Evolutionary conservation across 805 yeast genomes (phyloP).

Genomic region (Teunomyces barrocoloradensis): DNA sequence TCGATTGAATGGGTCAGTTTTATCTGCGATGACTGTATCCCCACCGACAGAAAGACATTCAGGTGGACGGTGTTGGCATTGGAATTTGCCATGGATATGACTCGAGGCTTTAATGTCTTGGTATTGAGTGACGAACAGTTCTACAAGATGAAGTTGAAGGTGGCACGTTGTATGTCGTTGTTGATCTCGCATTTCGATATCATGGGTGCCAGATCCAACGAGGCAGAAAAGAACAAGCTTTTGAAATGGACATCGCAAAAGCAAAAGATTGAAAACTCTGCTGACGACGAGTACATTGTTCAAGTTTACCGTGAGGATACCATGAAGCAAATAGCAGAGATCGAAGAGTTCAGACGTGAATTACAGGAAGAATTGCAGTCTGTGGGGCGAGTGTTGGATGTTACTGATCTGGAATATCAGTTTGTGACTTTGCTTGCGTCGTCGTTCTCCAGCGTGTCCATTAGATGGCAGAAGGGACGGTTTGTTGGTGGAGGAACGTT

Average conservation of each 20-base stretch:
- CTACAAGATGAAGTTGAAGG: conserved; percentile 66
- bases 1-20: conserved; percentile 91
- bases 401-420: conserved; percentile 81
- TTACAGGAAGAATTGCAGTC: conserved; percentile 41
- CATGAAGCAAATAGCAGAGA: conserved; percentile 57
- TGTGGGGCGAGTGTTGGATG: conserved; percentile 89
- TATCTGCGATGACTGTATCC: conserved; percentile 90
- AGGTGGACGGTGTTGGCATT: conserved; percentile 95
- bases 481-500: conserved; percentile 94
- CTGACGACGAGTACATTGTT: conserved; percentile 38
- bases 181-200: conserved; percentile 94
- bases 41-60: conserved; percentile 87
- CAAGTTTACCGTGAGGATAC: conserved; percentile 64
- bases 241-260: conserved; percentile 52
- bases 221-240: conserved; percentile 55
- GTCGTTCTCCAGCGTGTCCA: conserved; percentile 82
- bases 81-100: conserved; percentile 94
- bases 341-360: conserved; percentile 57
- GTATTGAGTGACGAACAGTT: conserved; percentile 79
- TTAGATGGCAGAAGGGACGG: conserved; percentile 96
- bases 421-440: conserved; percentile 84
- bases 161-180: conserved; percentile 91
- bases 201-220: conserved; percentile 94
- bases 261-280: conserved; percentile 49
- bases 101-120: conserved; percentile 83